Evolutionary conservation across 495 filamentous ascomycete genomes (phyloP).

Genomic region (Aspergillus saccharolyticus): DNA sequence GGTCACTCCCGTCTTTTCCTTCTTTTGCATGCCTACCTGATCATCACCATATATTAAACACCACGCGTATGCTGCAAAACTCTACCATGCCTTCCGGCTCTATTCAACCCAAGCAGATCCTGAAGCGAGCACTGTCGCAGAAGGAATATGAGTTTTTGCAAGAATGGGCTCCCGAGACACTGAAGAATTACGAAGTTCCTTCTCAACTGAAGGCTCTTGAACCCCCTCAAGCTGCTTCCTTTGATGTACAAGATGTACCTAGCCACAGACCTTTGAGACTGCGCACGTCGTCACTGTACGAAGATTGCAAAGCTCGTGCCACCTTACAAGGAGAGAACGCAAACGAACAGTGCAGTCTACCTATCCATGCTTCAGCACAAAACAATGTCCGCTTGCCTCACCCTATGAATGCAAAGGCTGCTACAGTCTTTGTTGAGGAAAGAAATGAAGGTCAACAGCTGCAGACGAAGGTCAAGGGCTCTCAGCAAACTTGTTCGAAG

Average conservation of each 20-base stretch:
- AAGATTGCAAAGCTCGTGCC: slow-evolving; percentile 19
- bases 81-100: slow-evolving; percentile 3
- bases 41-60: no score
- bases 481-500: neutral
- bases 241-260: neutral
- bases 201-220: slow-evolving; percentile 4
- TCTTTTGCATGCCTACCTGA: neutral
- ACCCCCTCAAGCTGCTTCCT: neutral
- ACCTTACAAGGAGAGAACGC: neutral
- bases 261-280: neutral
- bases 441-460: neutral
- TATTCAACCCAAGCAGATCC: slow-evolving; percentile 8
- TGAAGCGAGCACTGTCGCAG: slow-evolving; percentile 10
- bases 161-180: slow-evolving; percentile 17
- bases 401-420: neutral
- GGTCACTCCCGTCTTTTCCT: neutral
- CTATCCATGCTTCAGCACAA: neutral
- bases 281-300: slow-evolving; percentile 14
- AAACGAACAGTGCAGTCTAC: neutral
- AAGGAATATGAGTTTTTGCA: slow-evolving; percentile 7
- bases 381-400: neutral
- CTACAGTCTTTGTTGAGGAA: neutral
- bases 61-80: neutral
- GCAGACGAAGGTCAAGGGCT: neutral
- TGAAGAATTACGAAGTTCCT: slow-evolving; percentile 2